Base-by-base conservation (phyloP, 495 filamentous ascomycete genomes). In the Daldinia decipiens region DNA sequence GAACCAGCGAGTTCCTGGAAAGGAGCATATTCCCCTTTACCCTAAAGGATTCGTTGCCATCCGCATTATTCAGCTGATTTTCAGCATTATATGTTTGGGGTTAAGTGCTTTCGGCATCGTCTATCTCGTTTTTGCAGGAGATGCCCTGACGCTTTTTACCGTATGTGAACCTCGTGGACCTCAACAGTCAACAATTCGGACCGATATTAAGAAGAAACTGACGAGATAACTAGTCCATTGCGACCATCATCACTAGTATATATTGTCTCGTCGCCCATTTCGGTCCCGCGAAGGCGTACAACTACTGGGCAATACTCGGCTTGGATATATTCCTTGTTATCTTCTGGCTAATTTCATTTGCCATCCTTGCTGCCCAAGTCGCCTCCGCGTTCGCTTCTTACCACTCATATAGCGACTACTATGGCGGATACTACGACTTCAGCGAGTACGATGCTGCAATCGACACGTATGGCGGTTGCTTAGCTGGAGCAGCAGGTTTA, bases 61-160 rank as follows among this genome's bases (percentile, higher is more conserved):
- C 21, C 86, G 93, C 61, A 82, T 86, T 61, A 70, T 85, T 54
- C 92, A 94, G 74, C 79, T 86, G 26, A 72, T 91, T 40, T 78
- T 93, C 56, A 86, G 86, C n/a, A 74, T 93, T 65, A 82, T 90
- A 53, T 80, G 90, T 53, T 79, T 94, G 32, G 92, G 86, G n/a
- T 72, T 94, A 13, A 84, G 84, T 11, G 90, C 85, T 51, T 93
- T 92, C 77, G 84, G 89, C 84, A 74, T 65, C 76, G 79, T 59
- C 4, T 72, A 47, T 32, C 38, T 71, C 5, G 61, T 72, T 17
- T 74, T 77, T 19, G 59, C 66, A 43, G 83, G 76, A 3, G 76
- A 77, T 62, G 45, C 54, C 21, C 66, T 82, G 19, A 78, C 77
- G 43, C 61, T 85, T 1, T 79, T 81, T 17, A 81, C 80, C n/a